Evolutionary conservation across 257 asterid genomes (phyloP).

Genomic region (Mitragyna speciosa): DNA sequence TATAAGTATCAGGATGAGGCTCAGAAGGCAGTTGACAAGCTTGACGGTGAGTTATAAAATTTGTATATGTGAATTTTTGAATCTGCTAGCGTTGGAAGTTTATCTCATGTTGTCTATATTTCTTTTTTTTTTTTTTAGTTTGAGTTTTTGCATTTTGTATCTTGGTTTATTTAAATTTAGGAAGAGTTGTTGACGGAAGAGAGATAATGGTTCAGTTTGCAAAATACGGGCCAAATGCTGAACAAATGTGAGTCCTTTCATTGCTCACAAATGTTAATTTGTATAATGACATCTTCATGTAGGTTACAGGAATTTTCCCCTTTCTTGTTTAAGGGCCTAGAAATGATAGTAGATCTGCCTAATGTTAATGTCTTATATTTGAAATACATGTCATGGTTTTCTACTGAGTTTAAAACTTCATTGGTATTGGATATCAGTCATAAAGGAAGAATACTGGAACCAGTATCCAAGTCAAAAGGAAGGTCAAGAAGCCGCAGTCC

Average conservation of each 20-base stretch:
- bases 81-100: no score
- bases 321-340: neutral
- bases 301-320: neutral
- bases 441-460: constrained; percentile 83
- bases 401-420: neutral
- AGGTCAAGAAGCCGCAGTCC: constrained; percentile 96
- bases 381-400: neutral
- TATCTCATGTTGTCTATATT: neutral
- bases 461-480: constrained; percentile 55
- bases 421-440: constrained; percentile 41
- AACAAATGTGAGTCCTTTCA: constrained; percentile 60
- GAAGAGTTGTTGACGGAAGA: constrained; percentile 92
- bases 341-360: neutral
- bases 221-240: constrained; percentile 96
- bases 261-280: neutral
- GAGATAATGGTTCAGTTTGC: constrained; percentile 99
- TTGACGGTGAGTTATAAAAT: constrained; percentile 59
- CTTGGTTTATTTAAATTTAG: constrained; percentile 31
- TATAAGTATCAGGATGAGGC: constrained; percentile 98
- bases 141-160: neutral
- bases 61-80: neutral
- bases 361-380: neutral
- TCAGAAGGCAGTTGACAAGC: constrained; percentile 85
- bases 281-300: neutral
- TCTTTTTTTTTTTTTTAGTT: neutral